Evolutionary conservation across 441 rosid genomes (phyloP), one percentile per base, ranked within the genome.

Genomic region (Pelargonium cotyledonis): DNA sequence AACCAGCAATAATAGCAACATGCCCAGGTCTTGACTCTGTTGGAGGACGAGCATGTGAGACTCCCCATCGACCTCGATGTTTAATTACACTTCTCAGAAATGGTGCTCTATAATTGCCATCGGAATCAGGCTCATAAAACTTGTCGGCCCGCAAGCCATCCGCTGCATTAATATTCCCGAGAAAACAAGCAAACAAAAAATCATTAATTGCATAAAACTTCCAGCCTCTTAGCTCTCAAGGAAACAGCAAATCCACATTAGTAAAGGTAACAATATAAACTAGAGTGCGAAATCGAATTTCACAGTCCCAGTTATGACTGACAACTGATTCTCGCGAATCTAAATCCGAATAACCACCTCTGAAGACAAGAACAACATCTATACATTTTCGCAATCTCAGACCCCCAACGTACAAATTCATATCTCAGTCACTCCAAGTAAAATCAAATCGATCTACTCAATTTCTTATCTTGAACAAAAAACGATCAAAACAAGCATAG

Each of bases 1-100:
- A 94, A 40, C 99, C 97, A 73, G 99, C 99, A 62, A 94, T 94
- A 47, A 94, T 79, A 65, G 99, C 82, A 64, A 91, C 99, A 81
- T 94, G 99, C 6, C 99, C 97, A 60, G 96, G 99, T 82, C 96
- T 82, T 68, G 99, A 94, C 68, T 94, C 97, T 0, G 99, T 94
- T 3, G 99, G 99, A 69, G 99, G 99, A 14, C 96, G 91, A 79
- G 99, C 99, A 80, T 94, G 99, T 66, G 99, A 94, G n/a, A 94
- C 97, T 69, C 96, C 99, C 99, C 99, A 94, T 53, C 94, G 87
- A 19, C 97, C 99, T 70, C 78, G 84, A 63, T 78, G 83, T 77
- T 86, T 86, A 8, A 94, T 91, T 35, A 91, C 72, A 81, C 82
- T 87, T 73, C 97, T 88, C 77, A 91, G 71, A 85, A 94, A 94